A percentile compares a stretch with the other conserved stretches of the same genome.
Evolutionary conservation across 1,284 basidiomycete genomes (phyloP).

Genomic region (Ustilago esculenta): DNA sequence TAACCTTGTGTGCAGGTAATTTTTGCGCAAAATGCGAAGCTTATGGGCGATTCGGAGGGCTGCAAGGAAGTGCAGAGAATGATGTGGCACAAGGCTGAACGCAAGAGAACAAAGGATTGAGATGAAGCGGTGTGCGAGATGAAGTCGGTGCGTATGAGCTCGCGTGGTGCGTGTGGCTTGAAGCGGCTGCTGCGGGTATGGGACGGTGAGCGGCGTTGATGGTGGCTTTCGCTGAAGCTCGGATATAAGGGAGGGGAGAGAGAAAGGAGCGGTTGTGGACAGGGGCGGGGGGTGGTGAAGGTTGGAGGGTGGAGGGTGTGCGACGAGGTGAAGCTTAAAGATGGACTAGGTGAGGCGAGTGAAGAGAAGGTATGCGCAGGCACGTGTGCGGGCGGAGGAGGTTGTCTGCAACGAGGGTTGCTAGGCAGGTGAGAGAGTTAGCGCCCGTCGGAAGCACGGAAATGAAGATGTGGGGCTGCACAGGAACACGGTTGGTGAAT

Average conservation of each 20-base stretch:
- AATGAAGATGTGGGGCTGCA: no score
- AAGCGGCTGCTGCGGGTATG: no score
- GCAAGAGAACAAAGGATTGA: neutral
- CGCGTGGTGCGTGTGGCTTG: neutral
- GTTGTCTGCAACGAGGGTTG: no score
- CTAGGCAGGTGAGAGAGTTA: no score
- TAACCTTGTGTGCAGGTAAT: no score
- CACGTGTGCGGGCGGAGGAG: neutral
- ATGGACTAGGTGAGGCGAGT: neutral
- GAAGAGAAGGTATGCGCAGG: neutral
- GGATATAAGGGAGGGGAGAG: neutral
- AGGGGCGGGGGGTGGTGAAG: neutral
- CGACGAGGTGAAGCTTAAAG: neutral
- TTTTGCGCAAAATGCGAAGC: no score
- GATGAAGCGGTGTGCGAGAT: neutral
- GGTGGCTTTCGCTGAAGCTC: neutral
- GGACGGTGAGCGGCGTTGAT: no score
- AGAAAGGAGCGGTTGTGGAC: neutral
- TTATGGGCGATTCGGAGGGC: no score
- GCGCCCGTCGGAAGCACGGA: no score
- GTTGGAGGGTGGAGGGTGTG: neutral
- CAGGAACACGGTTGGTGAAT: no score
- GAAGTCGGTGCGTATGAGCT: neutral
- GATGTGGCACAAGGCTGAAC: no score
- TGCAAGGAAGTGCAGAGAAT: no score